Percentiles rank a stretch among this genome's conserved stretches.
Evolutionary conservation across 495 filamentous ascomycete species (phyloP).

Genomic region (Immersiella caudata): DNA sequence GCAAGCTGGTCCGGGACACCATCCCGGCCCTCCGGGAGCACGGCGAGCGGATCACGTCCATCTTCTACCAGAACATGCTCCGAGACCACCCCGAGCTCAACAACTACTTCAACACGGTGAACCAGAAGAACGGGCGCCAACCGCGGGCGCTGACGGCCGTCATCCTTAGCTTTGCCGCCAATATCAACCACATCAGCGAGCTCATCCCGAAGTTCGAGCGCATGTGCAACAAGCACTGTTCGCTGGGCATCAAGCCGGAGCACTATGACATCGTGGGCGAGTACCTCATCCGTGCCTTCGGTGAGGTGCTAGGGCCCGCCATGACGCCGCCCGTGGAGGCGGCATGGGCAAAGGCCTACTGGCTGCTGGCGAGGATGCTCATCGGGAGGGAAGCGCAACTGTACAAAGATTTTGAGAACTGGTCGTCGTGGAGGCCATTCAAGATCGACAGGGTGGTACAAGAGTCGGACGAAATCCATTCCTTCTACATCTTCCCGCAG

Average conservation of each 20-base stretch:
- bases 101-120: conserved; percentile 69
- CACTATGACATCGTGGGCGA: conserved; percentile 71
- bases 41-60: conserved; percentile 64
- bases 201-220: conserved; percentile 66
- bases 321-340: conserved; percentile 65
- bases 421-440: conserved; percentile 70
- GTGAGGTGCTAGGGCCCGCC: conserved; percentile 65
- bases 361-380: conserved; percentile 69
- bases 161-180: conserved; percentile 67
- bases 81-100: conserved; percentile 64
- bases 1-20: conserved; percentile 48
- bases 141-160: conserved; percentile 65
- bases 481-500: conserved; percentile 70
- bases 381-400: conserved; percentile 65
- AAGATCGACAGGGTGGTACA: conserved; percentile 62
- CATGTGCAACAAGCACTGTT: conserved; percentile 75
- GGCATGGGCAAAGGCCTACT: conserved; percentile 73
- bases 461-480: conserved; percentile 67
- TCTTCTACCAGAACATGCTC: conserved; percentile 72
- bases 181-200: conserved; percentile 70
- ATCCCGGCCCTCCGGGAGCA: conserved; percentile 59
- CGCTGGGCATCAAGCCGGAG: conserved; percentile 67
- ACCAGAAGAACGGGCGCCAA: conserved; percentile 70
- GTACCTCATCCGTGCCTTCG: conserved; percentile 68
- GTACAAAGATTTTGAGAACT: conserved; percentile 58